These are phyloP conservation scores for Pisolithus albus DNA, from an alignment of 768 basidiomycete species.

Conservation along the genomic window DNA sequence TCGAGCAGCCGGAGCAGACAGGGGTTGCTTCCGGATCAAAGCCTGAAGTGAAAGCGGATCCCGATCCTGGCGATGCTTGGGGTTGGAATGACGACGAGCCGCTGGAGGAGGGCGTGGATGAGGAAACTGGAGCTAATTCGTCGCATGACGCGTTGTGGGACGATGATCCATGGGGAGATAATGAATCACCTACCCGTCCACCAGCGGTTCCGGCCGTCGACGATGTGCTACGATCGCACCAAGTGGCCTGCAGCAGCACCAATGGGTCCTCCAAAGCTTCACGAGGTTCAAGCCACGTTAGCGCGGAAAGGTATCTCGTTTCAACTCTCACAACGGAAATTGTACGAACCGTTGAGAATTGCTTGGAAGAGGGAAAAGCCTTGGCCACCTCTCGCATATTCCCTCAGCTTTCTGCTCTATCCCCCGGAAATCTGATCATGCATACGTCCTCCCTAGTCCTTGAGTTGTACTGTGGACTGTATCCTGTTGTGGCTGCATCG, in stretches of 20 bases:
- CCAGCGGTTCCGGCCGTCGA: constrained; percentile 32
- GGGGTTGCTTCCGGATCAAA: constrained; percentile 11
- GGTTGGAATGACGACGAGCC: constrained; percentile 60
- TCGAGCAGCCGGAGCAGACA: constrained; percentile 18
- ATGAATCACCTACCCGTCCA: constrained; percentile 19
- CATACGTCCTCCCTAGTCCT: constrained; percentile 60
- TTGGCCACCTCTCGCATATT: constrained; percentile 55
- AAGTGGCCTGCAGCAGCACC: constrained; percentile 18
- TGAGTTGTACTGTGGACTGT: constrained; percentile 74
- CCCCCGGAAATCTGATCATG: constrained; percentile 50
- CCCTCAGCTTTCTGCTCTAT: constrained; percentile 24
- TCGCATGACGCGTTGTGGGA: constrained; percentile 48
- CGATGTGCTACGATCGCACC: constrained; percentile 46
- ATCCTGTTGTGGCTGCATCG: constrained; percentile 54
- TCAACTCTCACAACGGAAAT: constrained; percentile 52
- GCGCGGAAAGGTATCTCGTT: constrained; percentile 51
- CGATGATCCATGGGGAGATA: constrained; percentile 65
- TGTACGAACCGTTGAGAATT: constrained; percentile 50
- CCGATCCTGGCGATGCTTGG: constrained; percentile 59
- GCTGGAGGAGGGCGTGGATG: constrained; percentile 19
- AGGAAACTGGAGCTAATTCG: constrained; percentile 19
- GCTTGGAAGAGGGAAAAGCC: constrained; percentile 60
- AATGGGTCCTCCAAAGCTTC: constrained; percentile 12
- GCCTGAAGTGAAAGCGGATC: constrained; percentile 24
- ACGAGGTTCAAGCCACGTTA: constrained; percentile 11